Base-by-base conservation (phyloP, 31 red algal species). In the Odonthalia washingtoniensis region DNA sequence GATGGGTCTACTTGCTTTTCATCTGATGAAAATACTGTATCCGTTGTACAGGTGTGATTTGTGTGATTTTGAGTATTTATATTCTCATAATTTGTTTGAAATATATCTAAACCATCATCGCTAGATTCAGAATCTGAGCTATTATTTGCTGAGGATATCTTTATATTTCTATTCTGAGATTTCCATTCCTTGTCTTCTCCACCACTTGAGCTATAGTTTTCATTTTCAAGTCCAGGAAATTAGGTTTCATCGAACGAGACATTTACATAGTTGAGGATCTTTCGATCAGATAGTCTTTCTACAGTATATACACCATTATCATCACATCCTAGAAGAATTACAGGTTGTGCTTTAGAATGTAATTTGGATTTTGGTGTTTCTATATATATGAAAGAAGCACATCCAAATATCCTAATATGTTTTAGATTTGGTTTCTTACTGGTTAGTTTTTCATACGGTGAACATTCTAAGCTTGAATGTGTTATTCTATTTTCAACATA, bases 331-430 rank as follows among this genome's bases (percentile, higher is more conserved):
- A 57, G 21, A 57, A 57, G n/a, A 57, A 21, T 57, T 57, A 9
- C 49, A 9, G 49, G 49, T 57, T 57, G 9, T 57, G 49, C 21
- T 21, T 21, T 57, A 14, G 12, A 57, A 57, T 57, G 49, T 14
- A 57, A 57, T 57, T 57, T 57, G 12, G 49, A 57, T 57, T 57
- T 57, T 57, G 49, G 49, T 14, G 49, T 57, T 57, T 57, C 49
- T 9, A 14, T 9, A 21, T 57, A 57, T 21, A 57, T 21, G 21
- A 57, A 57, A 9, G 49, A 14, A 57, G 49, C 49, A 57, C 49
- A 57, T 57, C 49, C 49, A 57, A 57, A 57, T 57, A 21, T 21
- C 21, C 49, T 9, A 14, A 57, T 14, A 9, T 14, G 21, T 57
- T 57, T 57, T 21, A 21, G 21, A 14, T 9, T 14, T 57, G 49